Evolutionary conservation across 2,329 filamentous ascomycete species (phyloP).

Genomic region (Cladophialophora psammophila): DNA sequence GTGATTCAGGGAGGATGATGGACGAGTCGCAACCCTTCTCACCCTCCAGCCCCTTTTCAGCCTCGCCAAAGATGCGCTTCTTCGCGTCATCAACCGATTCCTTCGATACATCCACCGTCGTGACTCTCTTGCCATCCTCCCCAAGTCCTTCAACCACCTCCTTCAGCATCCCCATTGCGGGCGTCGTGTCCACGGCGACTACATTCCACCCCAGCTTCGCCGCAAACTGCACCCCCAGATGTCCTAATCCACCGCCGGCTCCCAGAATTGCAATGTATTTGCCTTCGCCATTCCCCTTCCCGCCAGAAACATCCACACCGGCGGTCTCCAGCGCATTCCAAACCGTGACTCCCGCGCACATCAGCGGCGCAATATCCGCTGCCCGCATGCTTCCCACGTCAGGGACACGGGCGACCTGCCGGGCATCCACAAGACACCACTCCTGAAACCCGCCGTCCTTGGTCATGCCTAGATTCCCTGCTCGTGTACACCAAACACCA

Average conservation of each 20-base stretch:
- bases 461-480: slow-evolving; percentile 31
- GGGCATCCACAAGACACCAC: slow-evolving; percentile 40
- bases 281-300: slow-evolving; percentile 40
- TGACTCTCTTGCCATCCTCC: slow-evolving; percentile 37
- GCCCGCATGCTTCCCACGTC: slow-evolving; percentile 43
- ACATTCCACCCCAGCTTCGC: slow-evolving; percentile 48
- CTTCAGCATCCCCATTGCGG: slow-evolving; percentile 40
- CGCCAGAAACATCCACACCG: slow-evolving; percentile 21
- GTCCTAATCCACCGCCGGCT: slow-evolving; percentile 46
- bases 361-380: slow-evolving; percentile 51
- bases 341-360: slow-evolving; percentile 55
- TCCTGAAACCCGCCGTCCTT: slow-evolving; percentile 41
- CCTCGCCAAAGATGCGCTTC: slow-evolving; percentile 39
- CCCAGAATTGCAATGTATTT: slow-evolving; percentile 50
- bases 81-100: slow-evolving; percentile 45
- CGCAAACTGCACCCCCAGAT: slow-evolving; percentile 44
- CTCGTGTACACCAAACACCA: slow-evolving; percentile 35
- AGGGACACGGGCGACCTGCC: slow-evolving; percentile 42
- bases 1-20: slow-evolving; percentile 57
- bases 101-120: slow-evolving; percentile 51
- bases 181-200: slow-evolving; percentile 47
- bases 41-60: slow-evolving; percentile 29
- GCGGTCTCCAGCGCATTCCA: slow-evolving; percentile 51
- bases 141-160: slow-evolving; percentile 39
- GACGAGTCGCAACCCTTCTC: slow-evolving; percentile 58